Evolutionary conservation across 306 rosid species (phyloP).

Genomic region (Begonia masoniana): DNA sequence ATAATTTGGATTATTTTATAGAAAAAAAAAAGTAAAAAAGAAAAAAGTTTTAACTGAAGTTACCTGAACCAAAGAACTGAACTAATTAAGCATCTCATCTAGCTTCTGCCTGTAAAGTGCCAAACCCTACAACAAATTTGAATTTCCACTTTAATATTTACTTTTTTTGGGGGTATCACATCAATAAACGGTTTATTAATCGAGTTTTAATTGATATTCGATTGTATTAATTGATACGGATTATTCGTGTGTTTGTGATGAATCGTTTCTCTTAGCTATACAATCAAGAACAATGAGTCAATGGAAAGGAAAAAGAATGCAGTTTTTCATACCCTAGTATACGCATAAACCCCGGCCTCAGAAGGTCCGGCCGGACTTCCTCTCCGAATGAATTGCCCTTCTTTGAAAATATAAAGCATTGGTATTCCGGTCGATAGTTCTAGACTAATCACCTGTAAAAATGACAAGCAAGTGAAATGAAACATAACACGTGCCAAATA

Average conservation of each 20-base stretch:
- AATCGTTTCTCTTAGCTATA: too few relatives aligned
- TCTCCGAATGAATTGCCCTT: conserved; percentile 81
- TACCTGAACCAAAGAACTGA: conserved; percentile 11
- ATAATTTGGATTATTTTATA: too few relatives aligned
- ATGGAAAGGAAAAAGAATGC: conserved; percentile 2
- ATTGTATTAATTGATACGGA: too few relatives aligned
- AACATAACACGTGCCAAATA: conserved; percentile 2
- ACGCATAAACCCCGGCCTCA: conserved; percentile 96
- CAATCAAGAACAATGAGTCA: not conserved
- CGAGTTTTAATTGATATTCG: too few relatives aligned
- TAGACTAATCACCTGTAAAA: conserved; percentile 75
- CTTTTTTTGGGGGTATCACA: too few relatives aligned
- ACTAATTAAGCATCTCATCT: conserved; percentile 33
- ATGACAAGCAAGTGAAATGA: not conserved
- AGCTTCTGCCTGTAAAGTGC: conserved; percentile 57
- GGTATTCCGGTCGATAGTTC: conserved; percentile 98
- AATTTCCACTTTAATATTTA: not conserved
- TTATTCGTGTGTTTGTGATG: too few relatives aligned
- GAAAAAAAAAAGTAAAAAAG: not conserved
- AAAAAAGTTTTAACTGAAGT: conserved; percentile 8
- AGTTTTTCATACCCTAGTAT: conserved; percentile 50
- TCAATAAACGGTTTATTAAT: too few relatives aligned
- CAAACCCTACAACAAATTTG: conserved; percentile 29
- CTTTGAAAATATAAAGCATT: conserved; percentile 93
- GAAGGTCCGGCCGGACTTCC: conserved; percentile 89